phyloP scores from a whole-genome alignment of 2,329 filamentous ascomycete species.

The Chalaropsis ovoidea region DNA sequence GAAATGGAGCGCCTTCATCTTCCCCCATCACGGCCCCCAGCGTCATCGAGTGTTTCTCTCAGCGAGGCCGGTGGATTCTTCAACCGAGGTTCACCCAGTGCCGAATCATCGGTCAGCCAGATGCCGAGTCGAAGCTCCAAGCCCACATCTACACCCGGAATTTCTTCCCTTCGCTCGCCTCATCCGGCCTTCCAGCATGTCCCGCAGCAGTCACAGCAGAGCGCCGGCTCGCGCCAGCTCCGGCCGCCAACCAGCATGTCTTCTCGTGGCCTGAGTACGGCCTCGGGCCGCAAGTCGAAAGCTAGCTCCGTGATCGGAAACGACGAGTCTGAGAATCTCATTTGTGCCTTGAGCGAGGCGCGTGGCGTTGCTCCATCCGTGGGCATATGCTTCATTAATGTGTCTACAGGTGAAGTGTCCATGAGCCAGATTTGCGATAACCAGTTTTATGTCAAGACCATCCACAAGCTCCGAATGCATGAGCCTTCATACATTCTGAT shows the following conservation, averaged over 20 bases:
- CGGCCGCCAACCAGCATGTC: constrained; percentile 24
- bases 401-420: constrained; percentile 72
- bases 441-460: constrained; percentile 78
- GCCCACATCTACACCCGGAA: constrained; percentile 15
- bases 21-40: constrained; percentile 10
- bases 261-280: constrained; percentile 33
- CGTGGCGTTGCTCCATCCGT: constrained; percentile 78
- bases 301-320: constrained; percentile 36
- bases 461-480: constrained; percentile 76
- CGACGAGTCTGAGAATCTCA: constrained; percentile 54
- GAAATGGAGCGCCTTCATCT: constrained; percentile 14
- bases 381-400: constrained; percentile 77
- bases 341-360: constrained; percentile 84
- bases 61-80: neutral
- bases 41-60: neutral
- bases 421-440: constrained; percentile 88
- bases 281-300: constrained; percentile 40
- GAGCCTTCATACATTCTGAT: constrained; percentile 72
- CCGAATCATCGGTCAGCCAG: constrained; percentile 23
- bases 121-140: constrained; percentile 21
- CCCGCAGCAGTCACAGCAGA: constrained; percentile 5
- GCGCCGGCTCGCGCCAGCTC: constrained; percentile 11
- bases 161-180: neutral
- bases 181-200: neutral
- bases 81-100: constrained; percentile 14